phyloP scores from a whole-genome alignment of 108 stramenopile genomes.

The Tribonema minus region DNA sequence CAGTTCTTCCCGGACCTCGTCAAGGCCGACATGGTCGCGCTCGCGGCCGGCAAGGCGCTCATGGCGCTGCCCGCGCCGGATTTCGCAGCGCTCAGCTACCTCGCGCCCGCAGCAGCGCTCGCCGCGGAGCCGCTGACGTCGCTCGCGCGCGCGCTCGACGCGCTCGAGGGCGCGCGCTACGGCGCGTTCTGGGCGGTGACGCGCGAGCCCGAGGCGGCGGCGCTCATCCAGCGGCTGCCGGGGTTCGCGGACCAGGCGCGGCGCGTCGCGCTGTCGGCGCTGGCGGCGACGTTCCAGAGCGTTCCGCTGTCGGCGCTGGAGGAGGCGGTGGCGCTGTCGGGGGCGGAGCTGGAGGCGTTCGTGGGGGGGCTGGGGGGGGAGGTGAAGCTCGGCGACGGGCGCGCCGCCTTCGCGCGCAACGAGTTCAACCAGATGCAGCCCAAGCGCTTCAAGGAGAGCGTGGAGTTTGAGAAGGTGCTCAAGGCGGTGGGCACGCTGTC shows the following conservation, averaged over 20 bases:
- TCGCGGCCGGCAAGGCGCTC: constrained; percentile 38
- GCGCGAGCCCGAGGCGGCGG: neutral
- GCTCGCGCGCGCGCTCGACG: constrained; percentile 13
- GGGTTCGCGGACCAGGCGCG: constrained; percentile 18
- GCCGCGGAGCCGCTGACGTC: constrained; percentile 9
- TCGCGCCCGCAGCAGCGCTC: constrained; percentile 41
- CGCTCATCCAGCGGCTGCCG: constrained; percentile 17
- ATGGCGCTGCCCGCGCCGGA: constrained; percentile 48
- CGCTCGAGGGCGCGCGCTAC: constrained; percentile 33
- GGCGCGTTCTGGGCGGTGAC: constrained; percentile 37
- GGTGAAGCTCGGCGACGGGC: too few species aligned
- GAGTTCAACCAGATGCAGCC: constrained; percentile 47
- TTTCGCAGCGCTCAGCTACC: constrained; percentile 37
- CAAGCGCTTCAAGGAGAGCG: constrained; percentile 35
- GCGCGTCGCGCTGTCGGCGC: constrained; percentile 1
- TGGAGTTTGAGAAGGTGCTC: constrained; percentile 38
- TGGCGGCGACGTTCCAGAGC: constrained; percentile 15
- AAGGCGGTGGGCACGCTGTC: too few species aligned
- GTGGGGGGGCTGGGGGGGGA: constrained; percentile 15
- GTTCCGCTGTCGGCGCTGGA: constrained; percentile 7
- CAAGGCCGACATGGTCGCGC: constrained; percentile 34
- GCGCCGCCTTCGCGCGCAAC: constrained; percentile 27
- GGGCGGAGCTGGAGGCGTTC: constrained; percentile 7
- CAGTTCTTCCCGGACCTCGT: constrained; percentile 46
- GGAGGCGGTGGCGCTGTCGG: constrained; percentile 17